Conservation (phyloP, 371 early-diverging fungal species). For the Nematocida parisii region DNA sequence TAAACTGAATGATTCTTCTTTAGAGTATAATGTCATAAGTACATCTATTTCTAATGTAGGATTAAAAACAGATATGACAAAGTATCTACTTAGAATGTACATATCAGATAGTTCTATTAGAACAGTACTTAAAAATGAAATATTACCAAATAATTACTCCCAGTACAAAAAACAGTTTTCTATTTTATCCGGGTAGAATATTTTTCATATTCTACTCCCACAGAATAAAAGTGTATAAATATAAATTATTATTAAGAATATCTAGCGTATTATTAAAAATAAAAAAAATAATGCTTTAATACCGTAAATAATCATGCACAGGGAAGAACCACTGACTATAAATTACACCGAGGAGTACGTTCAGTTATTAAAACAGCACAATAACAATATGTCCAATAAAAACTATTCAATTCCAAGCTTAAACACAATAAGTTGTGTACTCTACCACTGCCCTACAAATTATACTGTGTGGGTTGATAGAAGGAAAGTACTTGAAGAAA, state of each 20-base stretch:
- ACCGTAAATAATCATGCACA: neutral
- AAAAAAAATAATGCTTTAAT: neutral
- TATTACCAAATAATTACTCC: neutral
- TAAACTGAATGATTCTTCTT: neutral
- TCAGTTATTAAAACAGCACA: constrained; percentile 12
- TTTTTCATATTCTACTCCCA: neutral
- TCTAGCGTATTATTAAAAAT: neutral
- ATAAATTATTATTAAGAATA: too few relatives aligned
- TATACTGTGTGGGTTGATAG: constrained; percentile 49
- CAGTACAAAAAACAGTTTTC: constrained; percentile 15
- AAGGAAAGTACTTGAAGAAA: constrained; percentile 17
- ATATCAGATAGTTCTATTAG: neutral
- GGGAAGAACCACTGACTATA: constrained; percentile 5
- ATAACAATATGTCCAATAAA: neutral
- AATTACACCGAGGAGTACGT: constrained; percentile 17
- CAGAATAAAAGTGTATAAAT: neutral
- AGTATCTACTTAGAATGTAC: constrained; percentile 4
- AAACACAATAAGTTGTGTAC: neutral
- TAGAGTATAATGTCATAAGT: neutral
- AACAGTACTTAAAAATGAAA: neutral
- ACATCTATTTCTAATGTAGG: neutral
- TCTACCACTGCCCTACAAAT: constrained; percentile 9
- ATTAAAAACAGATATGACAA: neutral
- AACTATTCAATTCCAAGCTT: neutral
- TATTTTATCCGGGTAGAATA: neutral